These are phyloP conservation scores for Cladophialophora psammophila DNA, from an alignment of 2,329 filamentous ascomycete genomes.

Conservation along the genomic window DNA sequence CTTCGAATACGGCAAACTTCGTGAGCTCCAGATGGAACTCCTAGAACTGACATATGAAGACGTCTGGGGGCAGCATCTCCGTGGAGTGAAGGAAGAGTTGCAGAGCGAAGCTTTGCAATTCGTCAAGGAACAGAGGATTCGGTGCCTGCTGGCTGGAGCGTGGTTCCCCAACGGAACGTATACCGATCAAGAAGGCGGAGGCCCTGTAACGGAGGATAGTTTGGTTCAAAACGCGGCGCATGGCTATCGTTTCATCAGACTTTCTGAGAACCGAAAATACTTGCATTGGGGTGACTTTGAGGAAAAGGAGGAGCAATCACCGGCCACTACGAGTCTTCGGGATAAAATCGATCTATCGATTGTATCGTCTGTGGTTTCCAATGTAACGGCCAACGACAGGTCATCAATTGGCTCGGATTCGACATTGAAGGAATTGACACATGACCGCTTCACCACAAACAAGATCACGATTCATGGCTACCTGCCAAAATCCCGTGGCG, in stretches of 20 bases:
- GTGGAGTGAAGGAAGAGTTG: constrained; percentile 88
- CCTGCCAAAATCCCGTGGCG: constrained; percentile 44
- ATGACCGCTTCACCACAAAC: constrained; percentile 64
- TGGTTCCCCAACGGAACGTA: constrained; percentile 76
- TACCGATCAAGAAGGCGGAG: constrained; percentile 49
- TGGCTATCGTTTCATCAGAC: constrained; percentile 80
- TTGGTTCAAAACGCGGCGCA: constrained; percentile 53
- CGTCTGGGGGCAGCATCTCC: constrained; percentile 88
- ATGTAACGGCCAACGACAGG: constrained; percentile 70
- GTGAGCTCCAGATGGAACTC: constrained; percentile 91
- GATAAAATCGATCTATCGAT: constrained; percentile 76
- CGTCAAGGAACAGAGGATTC: constrained; percentile 93
- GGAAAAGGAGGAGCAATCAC: constrained; percentile 67
- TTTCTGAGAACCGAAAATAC: constrained; percentile 89
- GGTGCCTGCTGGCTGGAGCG: constrained; percentile 84
- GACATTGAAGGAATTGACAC: constrained; percentile 33
- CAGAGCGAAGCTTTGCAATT: constrained; percentile 92
- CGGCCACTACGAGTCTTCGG: constrained; percentile 46
- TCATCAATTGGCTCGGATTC: constrained; percentile 34
- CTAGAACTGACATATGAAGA: constrained; percentile 91
- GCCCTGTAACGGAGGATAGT: constrained; percentile 49
- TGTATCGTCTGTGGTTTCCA: constrained; percentile 92
- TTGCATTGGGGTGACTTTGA: constrained; percentile 90
- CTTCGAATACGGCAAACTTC: constrained; percentile 78
- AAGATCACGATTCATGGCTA: constrained; percentile 93